These are phyloP conservation scores for Elsinoe batatas DNA, from an alignment of 2,329 filamentous ascomycete genomes.

Conservation along the genomic window DNA sequence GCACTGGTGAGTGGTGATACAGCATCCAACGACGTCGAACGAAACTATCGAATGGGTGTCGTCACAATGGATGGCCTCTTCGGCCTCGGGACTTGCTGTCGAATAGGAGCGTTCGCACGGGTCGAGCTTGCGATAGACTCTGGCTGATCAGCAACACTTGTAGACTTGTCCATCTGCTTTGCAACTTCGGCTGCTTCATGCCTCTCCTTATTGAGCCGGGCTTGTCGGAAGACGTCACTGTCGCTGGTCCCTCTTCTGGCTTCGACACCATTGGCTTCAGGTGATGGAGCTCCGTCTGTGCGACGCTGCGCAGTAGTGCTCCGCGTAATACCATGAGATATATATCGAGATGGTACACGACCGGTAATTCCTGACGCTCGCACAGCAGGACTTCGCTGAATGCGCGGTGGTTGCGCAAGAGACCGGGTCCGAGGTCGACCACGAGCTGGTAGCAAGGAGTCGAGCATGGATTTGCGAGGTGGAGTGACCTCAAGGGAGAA, in stretches of 20 bases:
- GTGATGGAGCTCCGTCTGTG: no score
- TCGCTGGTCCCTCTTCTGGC: background rate
- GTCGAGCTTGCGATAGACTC: background rate
- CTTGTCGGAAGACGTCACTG: background rate
- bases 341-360: no score
- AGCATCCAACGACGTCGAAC: background rate
- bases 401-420: background rate
- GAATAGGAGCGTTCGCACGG: background rate
- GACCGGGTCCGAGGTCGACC: background rate
- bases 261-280: no score
- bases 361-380: no score
- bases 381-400: no score
- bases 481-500: background rate
- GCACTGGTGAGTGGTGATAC: background rate
- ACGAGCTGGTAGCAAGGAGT: background rate
- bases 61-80: background rate
- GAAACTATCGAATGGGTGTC: background rate
- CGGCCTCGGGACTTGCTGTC: background rate
- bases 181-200: background rate
- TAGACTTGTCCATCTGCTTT: background rate
- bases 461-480: background rate
- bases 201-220: no score
- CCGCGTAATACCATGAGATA: no score
- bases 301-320: no score
- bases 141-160: background rate